Percentiles rank a stretch among this genome's conserved stretches.
Evolutionary conservation across 352 stramenopile species (phyloP).

Genomic region (Globisporangium acanthophoron): DNA sequence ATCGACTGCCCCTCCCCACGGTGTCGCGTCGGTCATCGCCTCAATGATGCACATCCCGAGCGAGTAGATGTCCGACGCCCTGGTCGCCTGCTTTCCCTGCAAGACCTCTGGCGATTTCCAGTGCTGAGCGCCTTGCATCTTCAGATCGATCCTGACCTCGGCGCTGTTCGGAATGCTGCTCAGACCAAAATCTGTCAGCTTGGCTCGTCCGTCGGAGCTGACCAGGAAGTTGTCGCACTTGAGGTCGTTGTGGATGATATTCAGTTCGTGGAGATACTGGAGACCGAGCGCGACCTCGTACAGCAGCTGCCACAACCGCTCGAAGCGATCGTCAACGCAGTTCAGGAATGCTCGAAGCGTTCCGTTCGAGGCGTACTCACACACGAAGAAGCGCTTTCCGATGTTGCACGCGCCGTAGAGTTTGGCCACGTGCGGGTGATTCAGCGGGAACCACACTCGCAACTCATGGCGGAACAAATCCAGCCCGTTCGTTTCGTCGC

Average conservation of each 20-base stretch:
- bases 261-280: constrained; percentile 40
- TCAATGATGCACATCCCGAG: constrained; percentile 20
- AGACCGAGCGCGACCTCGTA: constrained; percentile 28
- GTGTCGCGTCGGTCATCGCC: constrained; percentile 8
- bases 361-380: constrained; percentile 15
- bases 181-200: constrained; percentile 21
- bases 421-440: constrained; percentile 18
- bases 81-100: constrained; percentile 1
- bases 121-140: not conserved
- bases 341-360: constrained; percentile 6
- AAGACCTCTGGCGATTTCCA: constrained; percentile 12
- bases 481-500: constrained; percentile 5
- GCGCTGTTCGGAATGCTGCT: constrained; percentile 11
- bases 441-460: constrained; percentile 17
- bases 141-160: constrained; percentile 5
- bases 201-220: constrained; percentile 16
- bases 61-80: constrained; percentile 15
- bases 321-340: not conserved
- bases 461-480: constrained; percentile 13
- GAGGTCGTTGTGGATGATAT: constrained; percentile 54
- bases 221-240: constrained; percentile 70
- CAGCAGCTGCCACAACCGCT: constrained; percentile 9
- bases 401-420: constrained; percentile 23
- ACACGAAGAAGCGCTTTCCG: constrained; percentile 18
- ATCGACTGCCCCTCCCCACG: constrained; percentile 10